A percentile compares a stretch with the other conserved stretches of the same genome.
These are phyloP conservation scores for Capsicum rhomboideum DNA, from an alignment of 257 asterid genomes.

Conservation along the genomic window DNA sequence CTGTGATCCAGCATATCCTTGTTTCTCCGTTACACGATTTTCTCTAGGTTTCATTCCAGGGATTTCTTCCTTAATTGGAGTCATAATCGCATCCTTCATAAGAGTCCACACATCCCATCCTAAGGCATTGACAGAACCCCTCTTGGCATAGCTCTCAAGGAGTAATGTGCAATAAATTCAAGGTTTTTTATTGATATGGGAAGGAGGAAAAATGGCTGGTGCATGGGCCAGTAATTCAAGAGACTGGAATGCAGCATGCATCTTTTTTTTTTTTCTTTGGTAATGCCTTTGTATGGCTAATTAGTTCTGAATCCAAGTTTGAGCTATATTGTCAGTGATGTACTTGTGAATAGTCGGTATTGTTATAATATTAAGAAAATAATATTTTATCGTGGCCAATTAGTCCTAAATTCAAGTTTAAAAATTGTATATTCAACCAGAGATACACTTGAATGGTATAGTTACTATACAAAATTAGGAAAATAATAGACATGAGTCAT, in stretches of 20 bases:
- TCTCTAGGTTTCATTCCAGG: slow-evolving; percentile 9
- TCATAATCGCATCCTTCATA: background rate
- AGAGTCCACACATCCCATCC: background rate
- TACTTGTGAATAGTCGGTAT: background rate
- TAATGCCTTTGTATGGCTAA: background rate
- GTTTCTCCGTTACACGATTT: slow-evolving; percentile 1
- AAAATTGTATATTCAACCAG: background rate
- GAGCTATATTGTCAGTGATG: background rate
- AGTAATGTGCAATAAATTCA: background rate
- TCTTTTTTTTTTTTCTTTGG: background rate
- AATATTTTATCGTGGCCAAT: background rate
- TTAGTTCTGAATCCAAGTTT: background rate
- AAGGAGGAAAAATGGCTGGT: background rate
- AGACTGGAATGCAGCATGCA: background rate
- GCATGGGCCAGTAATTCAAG: background rate
- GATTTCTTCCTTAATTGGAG: background rate
- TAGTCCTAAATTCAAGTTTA: background rate
- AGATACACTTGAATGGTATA: background rate
- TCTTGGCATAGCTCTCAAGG: background rate
- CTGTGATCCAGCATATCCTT: slow-evolving; percentile 3
- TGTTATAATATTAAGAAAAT: background rate
- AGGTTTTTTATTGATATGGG: background rate
- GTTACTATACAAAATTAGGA: too few relatives aligned
- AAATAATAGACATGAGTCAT: too few relatives aligned
- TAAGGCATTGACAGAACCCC: background rate